These are phyloP conservation scores for Tricholoma furcatifolium DNA, from an alignment of 768 basidiomycete genomes.

Conservation along the genomic window DNA sequence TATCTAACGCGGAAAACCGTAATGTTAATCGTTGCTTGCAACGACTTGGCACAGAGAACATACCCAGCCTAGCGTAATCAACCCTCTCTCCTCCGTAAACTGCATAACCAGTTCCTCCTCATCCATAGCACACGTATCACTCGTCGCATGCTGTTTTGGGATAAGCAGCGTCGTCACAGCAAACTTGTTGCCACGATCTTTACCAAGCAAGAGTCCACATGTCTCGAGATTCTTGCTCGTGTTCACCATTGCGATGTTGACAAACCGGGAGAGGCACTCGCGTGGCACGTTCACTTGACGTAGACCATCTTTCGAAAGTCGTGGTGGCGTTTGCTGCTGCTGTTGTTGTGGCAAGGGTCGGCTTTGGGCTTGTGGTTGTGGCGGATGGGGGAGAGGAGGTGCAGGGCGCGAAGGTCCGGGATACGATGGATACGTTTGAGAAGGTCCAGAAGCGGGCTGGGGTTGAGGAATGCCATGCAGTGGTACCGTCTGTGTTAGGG, in stretches of 20 bases:
- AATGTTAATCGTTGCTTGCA: neutral
- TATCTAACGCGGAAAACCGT: slow-evolving; percentile 54
- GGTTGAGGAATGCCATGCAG: slow-evolving; percentile 27
- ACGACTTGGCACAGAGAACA: slow-evolving; percentile 24
- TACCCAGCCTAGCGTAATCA: slow-evolving; percentile 93
- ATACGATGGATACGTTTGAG: slow-evolving; percentile 13
- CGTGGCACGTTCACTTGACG: slow-evolving; percentile 60
- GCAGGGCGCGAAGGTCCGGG: slow-evolving; percentile 24
- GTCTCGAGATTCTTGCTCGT: slow-evolving; percentile 82
- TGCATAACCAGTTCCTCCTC: slow-evolving; percentile 84
- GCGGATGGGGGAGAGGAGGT: slow-evolving; percentile 20
- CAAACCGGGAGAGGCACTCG: slow-evolving; percentile 72
- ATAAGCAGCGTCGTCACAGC: slow-evolving; percentile 69
- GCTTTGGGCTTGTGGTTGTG: slow-evolving; percentile 11
- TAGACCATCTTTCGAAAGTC: slow-evolving; percentile 42
- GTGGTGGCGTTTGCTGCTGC: neutral
- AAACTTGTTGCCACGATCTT: slow-evolving; percentile 53
- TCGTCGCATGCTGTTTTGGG: slow-evolving; percentile 85
- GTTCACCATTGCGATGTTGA: slow-evolving; percentile 75
- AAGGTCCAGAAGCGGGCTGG: slow-evolving; percentile 10
- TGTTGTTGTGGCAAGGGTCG: neutral
- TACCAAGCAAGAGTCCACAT: slow-evolving; percentile 83
- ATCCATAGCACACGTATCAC: slow-evolving; percentile 92
- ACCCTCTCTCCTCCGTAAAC: slow-evolving; percentile 76
- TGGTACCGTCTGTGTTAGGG: slow-evolving; percentile 15